Evolutionary conservation across 805 yeast species (phyloP).

Genomic region (Saccharomycopsis microspora): DNA sequence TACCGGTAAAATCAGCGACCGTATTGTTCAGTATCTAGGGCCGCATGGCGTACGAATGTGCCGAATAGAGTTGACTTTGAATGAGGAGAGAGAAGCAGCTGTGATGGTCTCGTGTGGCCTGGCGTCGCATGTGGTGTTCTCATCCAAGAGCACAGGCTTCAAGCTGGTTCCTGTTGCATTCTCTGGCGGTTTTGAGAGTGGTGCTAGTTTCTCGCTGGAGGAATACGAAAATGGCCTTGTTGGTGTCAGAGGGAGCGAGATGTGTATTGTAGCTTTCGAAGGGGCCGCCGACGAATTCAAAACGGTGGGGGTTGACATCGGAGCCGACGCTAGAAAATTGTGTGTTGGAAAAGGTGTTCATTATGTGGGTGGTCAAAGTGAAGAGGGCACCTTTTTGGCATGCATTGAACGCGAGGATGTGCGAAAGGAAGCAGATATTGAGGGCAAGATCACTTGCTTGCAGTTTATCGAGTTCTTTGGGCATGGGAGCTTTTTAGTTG

Average conservation of each 20-base stretch:
- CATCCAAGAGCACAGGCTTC: slow-evolving; percentile 5
- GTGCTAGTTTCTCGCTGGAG: slow-evolving; percentile 47
- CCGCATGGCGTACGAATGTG: slow-evolving; percentile 29
- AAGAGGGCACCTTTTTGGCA: slow-evolving; percentile 33
- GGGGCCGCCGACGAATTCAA: slow-evolving; percentile 24
- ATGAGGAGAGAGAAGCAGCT: slow-evolving; percentile 22
- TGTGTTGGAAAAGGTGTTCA: neutral
- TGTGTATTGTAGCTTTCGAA: slow-evolving; percentile 48
- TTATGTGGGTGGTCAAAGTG: slow-evolving; percentile 25
- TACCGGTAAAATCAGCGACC: slow-evolving; percentile 53
- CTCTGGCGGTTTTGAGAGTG: slow-evolving; percentile 26
- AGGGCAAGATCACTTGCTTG: too few relatives aligned
- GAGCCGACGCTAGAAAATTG: slow-evolving; percentile 2
- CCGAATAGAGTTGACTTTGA: slow-evolving; percentile 32
- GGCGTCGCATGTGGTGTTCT: slow-evolving; percentile 7
- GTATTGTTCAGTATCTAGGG: slow-evolving; percentile 66
- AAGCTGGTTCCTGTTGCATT: slow-evolving; percentile 11
- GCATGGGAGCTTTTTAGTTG: neutral
- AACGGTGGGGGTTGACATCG: slow-evolving; percentile 16
- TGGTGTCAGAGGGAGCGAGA: slow-evolving; percentile 40
- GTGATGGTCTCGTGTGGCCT: slow-evolving; percentile 16
- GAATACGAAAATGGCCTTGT: slow-evolving; percentile 55
- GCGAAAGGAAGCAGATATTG: slow-evolving; percentile 9
- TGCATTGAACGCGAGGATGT: slow-evolving; percentile 40
- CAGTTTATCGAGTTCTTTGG: neutral